Conservation (phyloP, 352 stramenopile species). For the Pythium plurisporium region DNA sequence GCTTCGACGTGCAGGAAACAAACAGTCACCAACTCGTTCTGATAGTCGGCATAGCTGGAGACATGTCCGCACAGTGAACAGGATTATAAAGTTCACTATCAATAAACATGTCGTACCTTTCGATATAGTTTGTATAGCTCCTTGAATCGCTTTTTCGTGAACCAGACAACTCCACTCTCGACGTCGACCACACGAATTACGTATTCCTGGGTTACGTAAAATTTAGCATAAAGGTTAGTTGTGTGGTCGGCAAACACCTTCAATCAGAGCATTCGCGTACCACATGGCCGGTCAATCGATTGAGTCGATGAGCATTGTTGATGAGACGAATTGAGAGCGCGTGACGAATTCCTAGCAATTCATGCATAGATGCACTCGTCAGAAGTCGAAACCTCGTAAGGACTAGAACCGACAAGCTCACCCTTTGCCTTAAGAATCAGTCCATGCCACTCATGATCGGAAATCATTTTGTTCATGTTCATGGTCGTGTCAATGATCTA, state of each 20-base stretch:
- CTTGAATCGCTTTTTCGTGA: constrained; percentile 76
- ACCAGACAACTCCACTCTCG: constrained; percentile 82
- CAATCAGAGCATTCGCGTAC: constrained; percentile 27
- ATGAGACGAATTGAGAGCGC: constrained; percentile 76
- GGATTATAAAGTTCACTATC: not conserved
- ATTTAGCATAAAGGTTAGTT: not conserved
- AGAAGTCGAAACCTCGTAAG: not conserved
- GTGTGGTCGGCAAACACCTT: not conserved
- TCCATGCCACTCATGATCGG: constrained; percentile 83
- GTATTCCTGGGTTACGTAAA: constrained; percentile 60
- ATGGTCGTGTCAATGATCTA: constrained; percentile 81
- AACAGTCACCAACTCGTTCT: constrained; percentile 52
- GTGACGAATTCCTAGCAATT: constrained; percentile 52
- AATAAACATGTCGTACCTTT: constrained; percentile 39
- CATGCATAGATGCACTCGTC: not conserved
- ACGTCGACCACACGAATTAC: constrained; percentile 82
- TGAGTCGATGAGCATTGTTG: constrained; percentile 51
- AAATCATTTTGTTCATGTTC: constrained; percentile 83
- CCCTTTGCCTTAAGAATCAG: constrained; percentile 81
- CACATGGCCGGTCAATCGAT: constrained; percentile 59
- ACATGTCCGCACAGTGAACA: not conserved
- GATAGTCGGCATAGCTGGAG: constrained; percentile 66
- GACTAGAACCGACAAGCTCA: constrained; percentile 3
- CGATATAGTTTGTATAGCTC: constrained; percentile 81
- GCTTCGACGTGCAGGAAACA: constrained; percentile 63